Evolutionary conservation across 257 asterid species (phyloP), one percentile per base, ranked within the genome.

Genomic region (Rubia yunnanensis): DNA sequence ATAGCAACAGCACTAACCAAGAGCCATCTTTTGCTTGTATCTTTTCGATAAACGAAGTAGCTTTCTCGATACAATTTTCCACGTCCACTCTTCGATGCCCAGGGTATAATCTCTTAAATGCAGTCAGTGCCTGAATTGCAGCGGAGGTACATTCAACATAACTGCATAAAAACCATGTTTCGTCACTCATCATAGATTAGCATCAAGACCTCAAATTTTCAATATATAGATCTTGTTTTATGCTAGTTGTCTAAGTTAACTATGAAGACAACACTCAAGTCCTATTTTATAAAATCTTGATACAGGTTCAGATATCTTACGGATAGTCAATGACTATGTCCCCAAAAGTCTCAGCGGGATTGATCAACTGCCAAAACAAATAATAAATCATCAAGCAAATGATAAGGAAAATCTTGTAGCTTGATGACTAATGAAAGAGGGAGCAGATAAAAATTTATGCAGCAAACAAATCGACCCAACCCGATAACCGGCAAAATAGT

Each of bases 331-430:
- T 92, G 70, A 89, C 96, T 66, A 92, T 94, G 80, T 94, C 97
- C n/a, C 99, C 99, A 79, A 94, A 94, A 61, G 99, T 94, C 80
- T 94, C 99, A 71, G 99, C 97, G 63, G 97, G 99, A 72, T 94
- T 94, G 83, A 94, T 83, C 62, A 86, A 44, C 99, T 94, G 96
- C 62, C 15, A 72, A 72, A 71, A 76, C 67, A 63, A 80, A 58
- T 20, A 38, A 15, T 30, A 63, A 36, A 50, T 60, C 60, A 73
- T 73, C 70, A 70, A 66, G 53, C 39, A 14, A 23, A 61, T 24
- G 14, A 55, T 26, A 27, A 56, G 44, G 1, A 1, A 53, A 67
- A 23, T 23, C 14, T 36, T 36, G 20, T 24, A 60, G 24, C n/a
- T 9, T 1, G 39, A 54, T 26, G 0, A 17, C 53, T 52, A 55